Base-by-base conservation (phyloP, 371 early-diverging fungal species). In the Apophysomyces variabilis region DNA sequence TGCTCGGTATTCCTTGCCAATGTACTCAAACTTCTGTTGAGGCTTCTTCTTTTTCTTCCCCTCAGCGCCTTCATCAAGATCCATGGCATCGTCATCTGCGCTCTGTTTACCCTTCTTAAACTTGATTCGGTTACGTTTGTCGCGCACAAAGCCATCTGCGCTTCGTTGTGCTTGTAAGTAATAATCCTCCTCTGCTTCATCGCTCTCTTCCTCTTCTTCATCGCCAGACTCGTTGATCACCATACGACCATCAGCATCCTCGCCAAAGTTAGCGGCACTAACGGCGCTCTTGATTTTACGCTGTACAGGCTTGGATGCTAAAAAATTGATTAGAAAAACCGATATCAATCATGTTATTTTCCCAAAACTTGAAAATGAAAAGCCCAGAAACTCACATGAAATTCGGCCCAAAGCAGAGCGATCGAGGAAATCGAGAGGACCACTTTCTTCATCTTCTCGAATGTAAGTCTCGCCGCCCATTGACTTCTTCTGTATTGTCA, bases 391-490 rank as follows among this genome's bases (percentile, higher is more conserved):
- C 63, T 65, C 71, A 57, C 67, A 82, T 18, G 93, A 85, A 50
- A 96, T 90, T 46, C 89, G 89, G 7, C 93, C 91, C 35, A 97
- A 87, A 21, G 94, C 94, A 56, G 87, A 79, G 16, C 89, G 83
- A 77, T 96, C 96, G 74, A 98, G 80, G 84, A 97, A 96, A 84
- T 98, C 99, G 43, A 98, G 82, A 36, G 93, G 92, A 0, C 89
- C 87, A 57, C 74, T 74, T 44, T 95, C 94, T 11, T 80, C 89
- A 62, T 90, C 92, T 71, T 91, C 93, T 71, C 88, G 86, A 69
- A 92, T 92, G 84, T 87, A 93, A 3, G 89, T 84, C 14, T 77
- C 76, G 12, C 72, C 68, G 6, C 67, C 69, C 21, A 66, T 61
- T 58, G 71, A n/a, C 14, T 72, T 59, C 37, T 70, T 64, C 61